Evolutionary conservation across 768 basidiomycete species (phyloP), one percentile per base, ranked within the genome.

Genomic region (Lentinus brumalis): DNA sequence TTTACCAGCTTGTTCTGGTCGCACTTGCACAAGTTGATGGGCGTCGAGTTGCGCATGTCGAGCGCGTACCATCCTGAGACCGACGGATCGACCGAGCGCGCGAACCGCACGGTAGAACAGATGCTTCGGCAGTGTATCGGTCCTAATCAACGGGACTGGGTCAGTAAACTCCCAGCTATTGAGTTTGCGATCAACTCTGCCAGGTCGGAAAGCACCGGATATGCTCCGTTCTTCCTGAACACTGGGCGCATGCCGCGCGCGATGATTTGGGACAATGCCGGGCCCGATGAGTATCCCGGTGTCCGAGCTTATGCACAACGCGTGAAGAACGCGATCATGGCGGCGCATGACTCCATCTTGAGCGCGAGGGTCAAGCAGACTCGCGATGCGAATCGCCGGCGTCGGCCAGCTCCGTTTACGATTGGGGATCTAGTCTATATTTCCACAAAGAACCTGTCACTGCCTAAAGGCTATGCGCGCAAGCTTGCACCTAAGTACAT

Each of bases 171-270:
- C 1, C 73, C 74, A 1, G 59, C 73, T 41, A 67, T 71, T 0
- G 76, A 79, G 56, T 79, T 80, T 61, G 77, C 77, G 0, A 71
- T 79, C 7, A 81, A 75, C 57, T 59, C 64, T 0, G 67, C 72
- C 21, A 56, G 66, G 0, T 71, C 69, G n/a, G 54, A 67, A 3
- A 70, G 73, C 0, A 79, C 78, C 0, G 63, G 68, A 30, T 78
- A 72, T 53, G 67, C 75, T 15, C 77, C 75, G 5, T 73, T 73
- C 53, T 54, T 71, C 21, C 59, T 73, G 14, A 73, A 67, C 7
- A 54, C 62, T 15, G 67, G 63, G 1, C 57, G 63, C 4, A 60
- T 69, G 46, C 72, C 67, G 0, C 56, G 61, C 0, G 0, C 67
- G 73, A 62, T 67, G 74, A 58, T 63, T 6, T 76, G 75, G 75